phyloP scores from a whole-genome alignment of 441 rosid species.

The Croton laevigatus region DNA sequence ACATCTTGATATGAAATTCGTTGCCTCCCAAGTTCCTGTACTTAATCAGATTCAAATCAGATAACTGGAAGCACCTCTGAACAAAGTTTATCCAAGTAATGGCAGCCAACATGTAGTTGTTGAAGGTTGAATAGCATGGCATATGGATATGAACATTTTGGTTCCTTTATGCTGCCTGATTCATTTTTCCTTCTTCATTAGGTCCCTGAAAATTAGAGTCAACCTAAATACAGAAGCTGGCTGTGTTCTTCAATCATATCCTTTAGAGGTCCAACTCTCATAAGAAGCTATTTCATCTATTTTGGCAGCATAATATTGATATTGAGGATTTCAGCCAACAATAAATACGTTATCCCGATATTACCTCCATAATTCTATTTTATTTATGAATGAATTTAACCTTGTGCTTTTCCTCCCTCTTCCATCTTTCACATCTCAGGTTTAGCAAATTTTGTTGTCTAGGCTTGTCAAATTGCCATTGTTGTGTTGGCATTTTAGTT shows the following conservation, averaged over 20 bases:
- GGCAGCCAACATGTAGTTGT: not conserved
- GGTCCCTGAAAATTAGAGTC: not conserved
- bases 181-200: not conserved
- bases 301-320: not conserved
- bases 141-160: not conserved
- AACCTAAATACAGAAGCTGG: not conserved
- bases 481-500: conserved; percentile 16
- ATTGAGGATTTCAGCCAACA: not conserved
- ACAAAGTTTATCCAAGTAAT: not conserved
- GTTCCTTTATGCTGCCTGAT: not conserved
- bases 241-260: not conserved
- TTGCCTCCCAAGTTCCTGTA: not conserved
- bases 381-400: not conserved
- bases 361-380: not conserved
- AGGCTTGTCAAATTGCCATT: conserved; percentile 6
- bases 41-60: not conserved
- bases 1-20: not conserved
- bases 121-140: not conserved
- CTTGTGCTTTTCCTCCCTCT: not conserved
- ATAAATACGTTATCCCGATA: not conserved
- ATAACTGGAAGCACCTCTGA: not conserved
- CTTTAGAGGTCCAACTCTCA: not conserved
- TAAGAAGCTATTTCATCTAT: not conserved
- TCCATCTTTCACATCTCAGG: not conserved
- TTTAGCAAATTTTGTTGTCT: conserved; percentile 5